phyloP scores from a whole-genome alignment of 805 yeast species.

The Lipomyces starkeyi region DNA sequence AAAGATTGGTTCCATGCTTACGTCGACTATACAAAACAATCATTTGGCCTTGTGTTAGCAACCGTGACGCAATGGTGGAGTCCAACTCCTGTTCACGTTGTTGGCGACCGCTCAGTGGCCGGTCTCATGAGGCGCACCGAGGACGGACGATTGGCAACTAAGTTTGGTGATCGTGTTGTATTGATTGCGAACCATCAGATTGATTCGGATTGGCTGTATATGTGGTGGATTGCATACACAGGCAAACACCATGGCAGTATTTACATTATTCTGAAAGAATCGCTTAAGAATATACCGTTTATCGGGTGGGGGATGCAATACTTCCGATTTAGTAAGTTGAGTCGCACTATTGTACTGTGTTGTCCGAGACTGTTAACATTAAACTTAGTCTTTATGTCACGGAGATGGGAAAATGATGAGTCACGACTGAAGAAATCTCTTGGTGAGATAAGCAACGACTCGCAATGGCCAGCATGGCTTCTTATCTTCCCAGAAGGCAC shows the following conservation, averaged over 20 bases:
- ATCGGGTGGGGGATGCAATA: slow-evolving; percentile 86
- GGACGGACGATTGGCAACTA: slow-evolving; percentile 40
- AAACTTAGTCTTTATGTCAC: slow-evolving; percentile 53
- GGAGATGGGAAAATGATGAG: slow-evolving; percentile 87
- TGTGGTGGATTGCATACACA: slow-evolving; percentile 85
- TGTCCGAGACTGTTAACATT: background rate
- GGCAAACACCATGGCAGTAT: slow-evolving; percentile 68
- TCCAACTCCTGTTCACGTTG: slow-evolving; percentile 42
- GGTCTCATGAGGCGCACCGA: slow-evolving; percentile 38
- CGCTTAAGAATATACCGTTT: slow-evolving; percentile 71
- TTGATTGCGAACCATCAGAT: slow-evolving; percentile 91
- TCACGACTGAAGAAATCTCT: slow-evolving; percentile 61
- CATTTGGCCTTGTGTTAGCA: slow-evolving; percentile 44
- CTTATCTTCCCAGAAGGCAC: slow-evolving; percentile 95
- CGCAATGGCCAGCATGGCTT: slow-evolving; percentile 64
- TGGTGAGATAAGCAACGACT: slow-evolving; percentile 56
- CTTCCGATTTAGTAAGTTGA: slow-evolving; percentile 59
- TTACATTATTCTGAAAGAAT: slow-evolving; percentile 77
- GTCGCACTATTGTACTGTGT: background rate
- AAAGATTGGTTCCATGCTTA: slow-evolving; percentile 42
- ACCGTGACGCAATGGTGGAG: slow-evolving; percentile 43
- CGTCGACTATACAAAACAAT: slow-evolving; percentile 46
- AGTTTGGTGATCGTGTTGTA: slow-evolving; percentile 60
- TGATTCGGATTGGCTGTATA: slow-evolving; percentile 88
- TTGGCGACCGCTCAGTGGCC: slow-evolving; percentile 42